Percentiles rank a stretch among this genome's conserved stretches.
Conservation (phyloP, 2,329 filamentous ascomycete genomes). For the Neoscytalidium dimidiatum region DNA sequence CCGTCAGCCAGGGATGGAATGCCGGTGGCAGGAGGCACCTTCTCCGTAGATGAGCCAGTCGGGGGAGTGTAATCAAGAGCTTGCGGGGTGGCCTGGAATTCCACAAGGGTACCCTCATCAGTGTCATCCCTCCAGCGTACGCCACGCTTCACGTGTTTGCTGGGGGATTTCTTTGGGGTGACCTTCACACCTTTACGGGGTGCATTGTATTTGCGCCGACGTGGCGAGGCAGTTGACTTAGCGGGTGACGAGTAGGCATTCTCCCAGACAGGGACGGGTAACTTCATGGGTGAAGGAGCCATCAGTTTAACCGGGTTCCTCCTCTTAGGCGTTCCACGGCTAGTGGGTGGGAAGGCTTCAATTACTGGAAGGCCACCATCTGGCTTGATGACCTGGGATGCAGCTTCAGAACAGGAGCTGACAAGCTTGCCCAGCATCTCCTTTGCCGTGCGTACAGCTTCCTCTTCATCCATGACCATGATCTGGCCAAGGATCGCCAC, state of each 20-base stretch:
- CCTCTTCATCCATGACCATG: conserved; percentile 77
- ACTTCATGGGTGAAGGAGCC: conserved; percentile 51
- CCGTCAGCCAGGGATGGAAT: background rate
- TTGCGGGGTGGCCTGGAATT: conserved; percentile 89
- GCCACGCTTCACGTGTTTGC: conserved; percentile 63
- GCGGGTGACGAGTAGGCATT: conserved; percentile 60
- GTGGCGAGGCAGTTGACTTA: conserved; percentile 68
- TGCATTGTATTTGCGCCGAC: conserved; percentile 66
- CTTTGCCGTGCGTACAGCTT: conserved; percentile 79
- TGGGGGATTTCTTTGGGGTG: conserved; percentile 73
- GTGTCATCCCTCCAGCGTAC: conserved; percentile 94
- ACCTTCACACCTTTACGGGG: conserved; percentile 68
- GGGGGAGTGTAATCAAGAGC: conserved; percentile 60
- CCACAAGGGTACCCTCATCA: conserved; percentile 80
- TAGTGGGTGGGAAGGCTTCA: conserved; percentile 70
- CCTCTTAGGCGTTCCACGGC: conserved; percentile 75
- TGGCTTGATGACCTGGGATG: conserved; percentile 85
- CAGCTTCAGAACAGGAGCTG: conserved; percentile 71
- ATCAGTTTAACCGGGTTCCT: conserved; percentile 53
- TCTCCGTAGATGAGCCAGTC: conserved; percentile 56
- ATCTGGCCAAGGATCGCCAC: conserved; percentile 81
- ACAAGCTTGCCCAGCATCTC: conserved; percentile 76
- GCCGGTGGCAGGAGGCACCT: conserved; percentile 46
- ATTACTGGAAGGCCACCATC: conserved; percentile 68
- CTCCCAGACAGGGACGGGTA: conserved; percentile 25